Base-by-base conservation (phyloP, 1,284 basidiomycete species). In the Apiotrichum montevideense region DNA sequence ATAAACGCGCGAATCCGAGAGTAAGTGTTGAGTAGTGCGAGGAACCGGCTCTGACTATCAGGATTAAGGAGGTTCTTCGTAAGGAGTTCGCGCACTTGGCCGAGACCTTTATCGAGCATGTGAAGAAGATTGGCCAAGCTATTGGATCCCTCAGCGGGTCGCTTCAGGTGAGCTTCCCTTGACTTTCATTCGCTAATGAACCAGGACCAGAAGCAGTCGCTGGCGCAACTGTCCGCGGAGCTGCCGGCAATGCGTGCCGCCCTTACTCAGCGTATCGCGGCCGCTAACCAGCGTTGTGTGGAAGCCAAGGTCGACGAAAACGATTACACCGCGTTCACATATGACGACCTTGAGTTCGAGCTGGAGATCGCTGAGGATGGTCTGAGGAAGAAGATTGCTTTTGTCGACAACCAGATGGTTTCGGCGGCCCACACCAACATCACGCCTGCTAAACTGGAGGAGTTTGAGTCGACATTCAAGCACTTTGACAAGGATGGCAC, bases 281-380 rank as follows among this genome's bases (percentile, higher is more conserved):
- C 63, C 2, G 57, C 71, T 1, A 90, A 95, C 66, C 80, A 81
- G 8, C 87, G 87, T 55, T 97, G 94, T 71, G 77, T 78, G 4
- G 85, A 86, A n/a, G 94, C 93, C 15, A 97, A 94, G 65, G 87
- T 97, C 3, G 95, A 97, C 70, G 95, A 97, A 75, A 97, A 97
- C 73, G 94, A 97, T 72, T 90, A 96, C 69, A 97, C 94, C 0
- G 84, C 95, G 13, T 88, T 94, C 68, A 93, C 89, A 1, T 84
- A 83, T 63, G 89, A 93, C 71, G 95, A 98, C 74, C 81, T 98
- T 29, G 84, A 86, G 58, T 96, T 93, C 65, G 95, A 98, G 77
- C 81, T 94, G 2, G 87, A 88, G 70, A 80, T 94, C 11, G 82
- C 96, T 9, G 82, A 84, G 51, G 87, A 88, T 62, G 87, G 85